phyloP scores from a whole-genome alignment of 805 yeast genomes.

The Zygosaccharomyces siamensis region DNA sequence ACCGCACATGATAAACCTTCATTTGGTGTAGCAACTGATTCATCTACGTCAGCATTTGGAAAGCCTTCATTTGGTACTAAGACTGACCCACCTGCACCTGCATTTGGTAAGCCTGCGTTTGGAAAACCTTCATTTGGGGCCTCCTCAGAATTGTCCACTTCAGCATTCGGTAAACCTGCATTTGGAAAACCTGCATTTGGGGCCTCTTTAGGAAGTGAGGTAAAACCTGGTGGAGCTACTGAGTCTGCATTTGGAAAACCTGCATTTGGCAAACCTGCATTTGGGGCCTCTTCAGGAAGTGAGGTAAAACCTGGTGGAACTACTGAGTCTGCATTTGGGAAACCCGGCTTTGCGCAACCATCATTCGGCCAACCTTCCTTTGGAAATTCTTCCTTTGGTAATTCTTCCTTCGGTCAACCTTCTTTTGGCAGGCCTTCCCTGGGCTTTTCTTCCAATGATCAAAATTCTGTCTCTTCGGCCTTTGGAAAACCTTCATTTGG shows the following conservation, averaged over 20 bases:
- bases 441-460: not conserved
- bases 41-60: slow-evolving; percentile 4
- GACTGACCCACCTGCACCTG: slow-evolving; percentile 10
- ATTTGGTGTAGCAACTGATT: slow-evolving; percentile 11
- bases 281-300: not conserved
- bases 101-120: slow-evolving; percentile 1
- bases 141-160: slow-evolving; percentile 8
- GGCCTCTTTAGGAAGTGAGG: not conserved
- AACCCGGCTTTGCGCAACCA: slow-evolving; percentile 22
- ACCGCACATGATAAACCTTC: slow-evolving; percentile 9
- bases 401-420: slow-evolving; percentile 13
- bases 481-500: slow-evolving; percentile 23
- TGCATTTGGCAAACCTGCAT: not conserved
- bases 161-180: slow-evolving; percentile 1
- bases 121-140: slow-evolving; percentile 11
- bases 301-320: not conserved
- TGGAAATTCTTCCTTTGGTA: slow-evolving; percentile 22
- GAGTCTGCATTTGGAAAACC: slow-evolving; percentile 14
- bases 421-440: slow-evolving; percentile 20
- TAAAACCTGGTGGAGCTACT: not conserved
- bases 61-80: slow-evolving; percentile 1
- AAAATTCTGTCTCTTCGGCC: slow-evolving; percentile 10
- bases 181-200: not conserved
- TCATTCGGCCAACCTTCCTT: slow-evolving; percentile 9
- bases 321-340: slow-evolving; percentile 12